Base-by-base conservation (phyloP, 2,329 filamentous ascomycete genomes). In the Colletotrichum sp. region DNA sequence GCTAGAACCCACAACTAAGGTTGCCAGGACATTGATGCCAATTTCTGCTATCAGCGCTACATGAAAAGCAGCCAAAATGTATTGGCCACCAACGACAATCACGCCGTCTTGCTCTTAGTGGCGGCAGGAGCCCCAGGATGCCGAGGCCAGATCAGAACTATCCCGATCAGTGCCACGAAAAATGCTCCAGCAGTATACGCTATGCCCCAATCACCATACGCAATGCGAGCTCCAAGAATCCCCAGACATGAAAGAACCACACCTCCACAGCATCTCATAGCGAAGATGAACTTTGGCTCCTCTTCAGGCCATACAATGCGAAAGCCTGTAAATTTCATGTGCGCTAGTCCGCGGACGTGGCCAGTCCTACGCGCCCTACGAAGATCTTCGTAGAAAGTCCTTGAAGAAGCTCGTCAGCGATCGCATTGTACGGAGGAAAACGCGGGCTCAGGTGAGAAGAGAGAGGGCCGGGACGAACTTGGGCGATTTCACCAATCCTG, bases 111-210 rank as follows among this genome's bases (percentile, higher is more conserved):
- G 36, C 36, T 18, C 7, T 18, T 44, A 0, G 16, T 18, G 16
- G 36, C 36, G 36, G 0, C 16, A 18, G 5, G 16, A 44, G 16
- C 8, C 1, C 15, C 36, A 0, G 36, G 36, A 9, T 18, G 36
- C 16, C 36, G 0, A 44, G 36, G 15, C 34, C 63, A 66, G 7
- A 39, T 8, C 18, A 24, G 2, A 5, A 16, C 4, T 21, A 52
- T 18, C n/a, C 71, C 71, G 1, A 30, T 39, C 55, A 73, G 34
- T 24, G 71, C 65, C 1, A 73, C 71, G 28, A 30, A 73, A n/a
- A 55, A 73, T 2, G 71, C 71, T 4, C 71, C 71, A 13, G 71
- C 71, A 9, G 71, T 63, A 21, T 73, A 73, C 1, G 71, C 71
- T 3, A 28, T 21, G 0, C 71, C 71, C 71, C 71, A 73, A 7